These are phyloP conservation scores for Apiotrichum gamsii DNA, from an alignment of 1,284 basidiomycete genomes.

Conservation along the genomic window DNA sequence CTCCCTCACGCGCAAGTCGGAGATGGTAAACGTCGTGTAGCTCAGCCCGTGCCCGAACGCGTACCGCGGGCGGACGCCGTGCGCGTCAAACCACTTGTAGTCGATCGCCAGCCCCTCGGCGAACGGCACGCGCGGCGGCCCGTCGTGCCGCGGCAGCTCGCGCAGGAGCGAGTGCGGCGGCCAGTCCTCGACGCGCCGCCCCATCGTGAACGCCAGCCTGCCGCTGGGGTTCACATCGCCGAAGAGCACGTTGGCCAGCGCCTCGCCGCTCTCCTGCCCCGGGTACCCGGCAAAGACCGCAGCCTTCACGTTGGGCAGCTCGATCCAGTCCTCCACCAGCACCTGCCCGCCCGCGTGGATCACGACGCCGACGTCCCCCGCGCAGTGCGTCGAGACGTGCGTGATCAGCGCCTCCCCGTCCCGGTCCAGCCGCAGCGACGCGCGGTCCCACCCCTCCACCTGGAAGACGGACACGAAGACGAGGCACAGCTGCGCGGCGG, in stretches of 20 bases:
- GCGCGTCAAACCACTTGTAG: conserved; percentile 50
- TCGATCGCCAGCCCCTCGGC: conserved; percentile 48
- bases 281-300: conserved; percentile 76
- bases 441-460: conserved; percentile 46
- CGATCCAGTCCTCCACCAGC: conserved; percentile 42
- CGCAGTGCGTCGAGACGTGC: conserved; percentile 60
- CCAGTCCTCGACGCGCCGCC: conserved; percentile 46
- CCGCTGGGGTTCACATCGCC: conserved; percentile 73
- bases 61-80: conserved; percentile 47
- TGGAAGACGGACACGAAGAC: conserved; percentile 48
- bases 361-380: conserved; percentile 67
- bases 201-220: conserved; percentile 51
- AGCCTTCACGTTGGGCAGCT: conserved; percentile 54
- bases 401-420: conserved; percentile 60
- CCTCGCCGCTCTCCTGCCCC: conserved; percentile 55
- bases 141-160: conserved; percentile 25
- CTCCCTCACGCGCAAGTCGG: conserved; percentile 27
- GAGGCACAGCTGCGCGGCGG: conserved; percentile 45
- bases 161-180: conserved; percentile 42
- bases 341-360: conserved; percentile 57
- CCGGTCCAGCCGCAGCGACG: conserved; percentile 40
- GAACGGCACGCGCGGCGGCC: conserved; percentile 30
- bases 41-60: conserved; percentile 51
- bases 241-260: conserved; percentile 70
- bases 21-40: conserved; percentile 48